phyloP scores from a whole-genome alignment of 495 filamentous ascomycete species.

The Oleoguttula mirabilis region DNA sequence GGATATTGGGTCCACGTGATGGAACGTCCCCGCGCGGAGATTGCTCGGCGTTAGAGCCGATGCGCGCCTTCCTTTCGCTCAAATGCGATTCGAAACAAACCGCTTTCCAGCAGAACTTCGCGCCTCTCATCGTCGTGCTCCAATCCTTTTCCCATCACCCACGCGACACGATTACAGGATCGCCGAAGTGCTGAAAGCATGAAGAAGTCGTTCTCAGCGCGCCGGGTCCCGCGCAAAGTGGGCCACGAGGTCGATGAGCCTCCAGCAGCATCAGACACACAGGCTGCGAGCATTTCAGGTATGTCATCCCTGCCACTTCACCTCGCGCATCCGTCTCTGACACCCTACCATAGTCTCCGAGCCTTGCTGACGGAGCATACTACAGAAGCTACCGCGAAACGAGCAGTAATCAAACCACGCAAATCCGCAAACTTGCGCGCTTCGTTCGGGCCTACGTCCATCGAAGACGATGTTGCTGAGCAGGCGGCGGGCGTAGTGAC shows the following conservation, averaged over 20 bases:
- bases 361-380: not conserved
- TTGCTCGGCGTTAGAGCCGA: too few relatives aligned
- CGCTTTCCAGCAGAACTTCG: too few relatives aligned
- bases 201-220: slow-evolving; percentile 19
- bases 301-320: not conserved
- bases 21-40: too few relatives aligned
- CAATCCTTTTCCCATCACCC: too few relatives aligned
- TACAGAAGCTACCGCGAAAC: slow-evolving; percentile 6
- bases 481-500: slow-evolving; percentile 34
- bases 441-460: slow-evolving; percentile 56
- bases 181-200: too few relatives aligned
- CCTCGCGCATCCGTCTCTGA: slow-evolving; percentile 1
- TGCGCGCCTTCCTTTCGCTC: too few relatives aligned
- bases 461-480: slow-evolving; percentile 32
- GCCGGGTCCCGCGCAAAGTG: slow-evolving; percentile 19
- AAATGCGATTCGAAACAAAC: too few relatives aligned
- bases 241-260: slow-evolving; percentile 15
- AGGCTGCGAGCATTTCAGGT: slow-evolving; percentile 3
- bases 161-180: too few relatives aligned
- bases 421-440: slow-evolving; percentile 51
- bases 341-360: not conserved
- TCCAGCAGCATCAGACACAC: not conserved
- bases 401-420: slow-evolving; percentile 42
- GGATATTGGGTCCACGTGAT: too few relatives aligned
- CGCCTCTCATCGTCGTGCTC: too few relatives aligned